Base-by-base conservation (phyloP, 129 eudicot genomes). In the Centrapalus pauciflorus region DNA sequence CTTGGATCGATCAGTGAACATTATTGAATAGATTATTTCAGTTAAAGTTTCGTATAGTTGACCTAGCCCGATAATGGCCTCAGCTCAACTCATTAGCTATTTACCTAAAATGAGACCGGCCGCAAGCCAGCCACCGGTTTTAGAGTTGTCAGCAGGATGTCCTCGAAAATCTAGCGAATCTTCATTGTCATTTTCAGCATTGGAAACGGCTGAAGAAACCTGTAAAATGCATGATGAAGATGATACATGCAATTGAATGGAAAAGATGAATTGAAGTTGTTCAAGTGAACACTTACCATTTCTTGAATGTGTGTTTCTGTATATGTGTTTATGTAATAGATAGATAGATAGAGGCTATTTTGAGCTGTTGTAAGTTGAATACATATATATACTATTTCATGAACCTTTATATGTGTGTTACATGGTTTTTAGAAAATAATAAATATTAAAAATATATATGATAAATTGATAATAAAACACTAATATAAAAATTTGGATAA, bases 51-150 rank as follows among this genome's bases (percentile, higher is more conserved):
- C n/a, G n/a, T n/a, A n/a, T n/a, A n/a, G n/a, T n/a, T n/a, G n/a
- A n/a, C n/a, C n/a, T n/a, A n/a, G n/a, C n/a, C n/a, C n/a, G n/a
- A n/a, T n/a, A n/a, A n/a, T n/a, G n/a, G n/a, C n/a, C n/a, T n/a
- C n/a, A n/a, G n/a, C n/a, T n/a, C n/a, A 1, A 19, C 4, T 20
- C 62, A 7, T 61, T 55, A 38, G 10, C 0, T 38, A 4, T 13
- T 29, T 34, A 85, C 97, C 97, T 87, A 90, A 72, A 64, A 90
- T 85, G 58, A 90, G 97, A 34, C 97, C 94, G 7, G 97, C 95
- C 2, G 88, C 97, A 34, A 84, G 90, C 97, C 96, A 90, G 13
- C 97, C 97, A 7, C 97, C 97, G 2, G 93, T 90, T 52, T 66
- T 70, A 2, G 96, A 87, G 17, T 76, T 81, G 70, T 90, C 96